A percentile compares a stretch with the other conserved stretches of the same genome.
These are phyloP conservation scores for Botrytis aclada DNA, from an alignment of 2,329 filamentous ascomycete species.

Conservation along the genomic window DNA sequence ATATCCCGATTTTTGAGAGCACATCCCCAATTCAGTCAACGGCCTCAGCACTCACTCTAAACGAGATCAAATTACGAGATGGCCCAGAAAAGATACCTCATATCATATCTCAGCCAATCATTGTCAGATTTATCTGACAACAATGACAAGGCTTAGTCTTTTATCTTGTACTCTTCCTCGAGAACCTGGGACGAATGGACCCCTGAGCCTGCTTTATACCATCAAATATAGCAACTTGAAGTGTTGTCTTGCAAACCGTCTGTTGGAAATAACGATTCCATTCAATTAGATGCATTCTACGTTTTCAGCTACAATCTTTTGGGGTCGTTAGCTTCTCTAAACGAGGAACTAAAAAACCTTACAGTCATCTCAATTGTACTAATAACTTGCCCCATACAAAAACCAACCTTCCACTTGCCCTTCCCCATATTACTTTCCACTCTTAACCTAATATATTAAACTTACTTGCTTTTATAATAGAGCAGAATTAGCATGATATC, in stretches of 20 bases:
- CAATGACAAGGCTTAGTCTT: constrained; percentile 4
- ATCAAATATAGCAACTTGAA: constrained; percentile 3
- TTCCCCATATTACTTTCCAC: constrained; percentile 12
- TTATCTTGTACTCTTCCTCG: not conserved
- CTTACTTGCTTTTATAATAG: not conserved
- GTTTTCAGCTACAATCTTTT: not conserved
- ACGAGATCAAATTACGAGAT: constrained; percentile 9
- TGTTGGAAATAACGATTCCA: constrained; percentile 6
- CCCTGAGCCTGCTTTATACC: not conserved
- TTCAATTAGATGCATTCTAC: not conserved
- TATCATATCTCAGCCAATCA: not conserved
- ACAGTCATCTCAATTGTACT: not conserved
- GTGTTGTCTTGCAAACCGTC: constrained; percentile 1
- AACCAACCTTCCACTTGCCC: not conserved
- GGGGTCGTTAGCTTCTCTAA: constrained; percentile 12
- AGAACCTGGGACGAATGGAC: not conserved
- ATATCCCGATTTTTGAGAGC: not conserved
- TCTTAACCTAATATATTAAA: not conserved
- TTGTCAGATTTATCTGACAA: not conserved
- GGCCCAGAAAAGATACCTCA: not conserved
- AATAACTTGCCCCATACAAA: not conserved
- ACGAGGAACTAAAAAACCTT: not conserved
- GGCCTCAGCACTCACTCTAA: not conserved
- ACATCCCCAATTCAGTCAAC: not conserved
- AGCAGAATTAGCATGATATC: not conserved